Evolutionary conservation across 768 basidiomycete genomes (phyloP).

Genomic region (Boletus sensibilis): DNA sequence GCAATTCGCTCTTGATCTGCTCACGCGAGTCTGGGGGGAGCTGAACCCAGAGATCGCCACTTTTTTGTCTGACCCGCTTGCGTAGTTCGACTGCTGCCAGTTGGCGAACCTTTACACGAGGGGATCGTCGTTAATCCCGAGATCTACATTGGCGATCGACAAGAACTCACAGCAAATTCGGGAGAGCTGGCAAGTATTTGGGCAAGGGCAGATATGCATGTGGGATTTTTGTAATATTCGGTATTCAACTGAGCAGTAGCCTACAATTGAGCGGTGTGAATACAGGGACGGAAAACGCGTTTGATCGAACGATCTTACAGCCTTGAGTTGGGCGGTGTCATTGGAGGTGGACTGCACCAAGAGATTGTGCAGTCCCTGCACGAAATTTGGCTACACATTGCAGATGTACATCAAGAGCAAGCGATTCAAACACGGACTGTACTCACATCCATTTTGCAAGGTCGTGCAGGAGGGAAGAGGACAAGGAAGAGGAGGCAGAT

Average conservation of each 20-base stretch:
- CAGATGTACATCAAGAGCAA: slow-evolving; percentile 1
- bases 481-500: slow-evolving; percentile 29
- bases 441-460: slow-evolving; percentile 32
- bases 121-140: slow-evolving; percentile 6
- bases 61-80: slow-evolving; percentile 82
- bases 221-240: slow-evolving; percentile 88
- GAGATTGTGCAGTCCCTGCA: slow-evolving; percentile 80
- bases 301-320: slow-evolving; percentile 53
- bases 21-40: slow-evolving; percentile 66
- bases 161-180: slow-evolving; percentile 70
- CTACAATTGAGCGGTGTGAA: slow-evolving; percentile 40
- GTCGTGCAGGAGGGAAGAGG: slow-evolving; percentile 27
- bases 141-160: slow-evolving; percentile 8
- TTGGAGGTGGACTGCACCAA: slow-evolving; percentile 78
- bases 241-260: slow-evolving; percentile 90
- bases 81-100: slow-evolving; percentile 94
- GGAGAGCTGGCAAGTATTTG: slow-evolving; percentile 82
- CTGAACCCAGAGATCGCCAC: slow-evolving; percentile 78
- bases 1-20: slow-evolving; percentile 82
- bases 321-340: slow-evolving; percentile 87
- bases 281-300: slow-evolving; percentile 21
- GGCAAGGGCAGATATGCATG: slow-evolving; percentile 89
- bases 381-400: slow-evolving; percentile 56
- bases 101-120: slow-evolving; percentile 75
- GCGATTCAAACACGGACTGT: not conserved